phyloP scores from a whole-genome alignment of 2,329 filamentous ascomycete genomes.

The Juglanconis oblonga region DNA sequence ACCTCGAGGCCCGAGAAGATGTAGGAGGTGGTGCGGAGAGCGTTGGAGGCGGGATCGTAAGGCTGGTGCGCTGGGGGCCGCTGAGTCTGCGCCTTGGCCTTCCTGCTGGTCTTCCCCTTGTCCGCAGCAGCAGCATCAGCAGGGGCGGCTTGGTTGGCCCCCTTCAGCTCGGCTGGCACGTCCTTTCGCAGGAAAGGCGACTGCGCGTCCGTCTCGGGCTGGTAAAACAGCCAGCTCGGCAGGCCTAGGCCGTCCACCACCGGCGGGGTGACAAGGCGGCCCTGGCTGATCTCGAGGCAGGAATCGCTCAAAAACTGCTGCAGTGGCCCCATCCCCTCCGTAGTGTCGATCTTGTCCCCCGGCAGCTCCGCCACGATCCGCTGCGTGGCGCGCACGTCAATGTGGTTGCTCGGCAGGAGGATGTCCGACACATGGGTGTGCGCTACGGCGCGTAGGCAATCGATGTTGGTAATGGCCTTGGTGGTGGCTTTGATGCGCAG shows the following conservation, averaged over 20 bases:
- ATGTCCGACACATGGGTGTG: conserved; percentile 39
- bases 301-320: conserved; percentile 42
- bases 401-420: conserved; percentile 41
- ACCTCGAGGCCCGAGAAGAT: conserved; percentile 52
- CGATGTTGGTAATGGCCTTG: conserved; percentile 28
- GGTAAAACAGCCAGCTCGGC: conserved; percentile 21
- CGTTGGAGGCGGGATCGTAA: conserved; percentile 2
- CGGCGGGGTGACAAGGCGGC: conserved; percentile 48
- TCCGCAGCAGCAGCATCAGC: neutral
- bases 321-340: conserved; percentile 31
- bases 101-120: neutral
- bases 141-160: neutral
- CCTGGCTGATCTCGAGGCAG: conserved; percentile 43
- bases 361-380: conserved; percentile 30
- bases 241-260: conserved; percentile 23
- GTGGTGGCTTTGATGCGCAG: conserved; percentile 30
- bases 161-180: neutral
- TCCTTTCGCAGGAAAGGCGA: neutral
- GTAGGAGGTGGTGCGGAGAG: conserved; percentile 27
- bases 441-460: conserved; percentile 37
- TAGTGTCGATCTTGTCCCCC: conserved; percentile 22
- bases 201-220: neutral
- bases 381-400: conserved; percentile 49
- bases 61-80: neutral
- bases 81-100: neutral